Evolutionary conservation across 208 protist genomes (phyloP).

Genomic region (Wallacemonas sp.): DNA sequence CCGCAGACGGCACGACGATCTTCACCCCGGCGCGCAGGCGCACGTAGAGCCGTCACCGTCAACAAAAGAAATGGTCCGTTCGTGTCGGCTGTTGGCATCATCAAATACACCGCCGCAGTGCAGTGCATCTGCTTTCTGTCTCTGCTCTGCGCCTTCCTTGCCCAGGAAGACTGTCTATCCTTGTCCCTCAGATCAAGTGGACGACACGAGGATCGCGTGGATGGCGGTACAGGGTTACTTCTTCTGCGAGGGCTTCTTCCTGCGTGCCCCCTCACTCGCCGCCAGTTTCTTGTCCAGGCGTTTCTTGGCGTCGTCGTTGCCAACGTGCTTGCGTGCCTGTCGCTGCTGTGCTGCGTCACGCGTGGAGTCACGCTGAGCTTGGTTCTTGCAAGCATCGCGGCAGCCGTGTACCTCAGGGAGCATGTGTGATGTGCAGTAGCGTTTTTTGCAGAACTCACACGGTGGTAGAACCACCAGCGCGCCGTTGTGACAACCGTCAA

Average conservation of each 20-base stretch:
- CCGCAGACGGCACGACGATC: no score
- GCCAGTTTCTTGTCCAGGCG: slow-evolving; percentile 54
- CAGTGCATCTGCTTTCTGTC: no score
- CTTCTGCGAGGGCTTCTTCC: slow-evolving; percentile 45
- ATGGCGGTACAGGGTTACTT: slow-evolving; percentile 7
- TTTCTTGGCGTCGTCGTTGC: slow-evolving; percentile 65
- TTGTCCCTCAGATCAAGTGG: no score
- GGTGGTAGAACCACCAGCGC: slow-evolving; percentile 52
- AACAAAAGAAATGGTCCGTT: no score
- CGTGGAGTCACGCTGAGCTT: slow-evolving; percentile 52
- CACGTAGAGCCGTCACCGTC: no score
- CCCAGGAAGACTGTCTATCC: no score
- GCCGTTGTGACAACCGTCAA: slow-evolving; percentile 29
- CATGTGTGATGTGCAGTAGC: slow-evolving; percentile 77
- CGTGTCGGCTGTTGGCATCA: no score
- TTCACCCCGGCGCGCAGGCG: no score
- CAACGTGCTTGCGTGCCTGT: slow-evolving; percentile 61
- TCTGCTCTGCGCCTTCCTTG: no score
- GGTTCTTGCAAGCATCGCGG: slow-evolving; percentile 62
- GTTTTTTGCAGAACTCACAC: slow-evolving; percentile 65
- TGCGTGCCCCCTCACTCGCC: slow-evolving; percentile 44
- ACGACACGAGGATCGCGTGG: no score
- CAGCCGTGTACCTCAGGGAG: slow-evolving; percentile 87
- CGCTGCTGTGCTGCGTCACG: slow-evolving; percentile 49
- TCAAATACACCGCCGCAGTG: no score